phyloP scores from a whole-genome alignment of 176 grass and related monocot genomes.

The Thalia dealbata region DNA sequence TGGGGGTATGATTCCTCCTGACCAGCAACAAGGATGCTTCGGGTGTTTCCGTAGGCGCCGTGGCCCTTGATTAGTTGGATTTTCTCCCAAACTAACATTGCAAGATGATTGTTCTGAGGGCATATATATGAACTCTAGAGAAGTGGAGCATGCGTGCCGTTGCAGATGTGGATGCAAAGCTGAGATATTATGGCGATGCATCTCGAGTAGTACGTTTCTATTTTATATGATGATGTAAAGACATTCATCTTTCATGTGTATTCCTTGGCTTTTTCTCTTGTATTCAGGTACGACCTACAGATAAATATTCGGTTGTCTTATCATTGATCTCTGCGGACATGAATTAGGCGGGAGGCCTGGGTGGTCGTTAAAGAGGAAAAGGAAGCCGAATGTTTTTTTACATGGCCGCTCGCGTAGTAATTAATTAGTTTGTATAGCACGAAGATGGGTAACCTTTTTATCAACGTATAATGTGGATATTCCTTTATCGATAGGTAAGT shows the following conservation, averaged over 20 bases:
- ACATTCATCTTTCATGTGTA: background rate
- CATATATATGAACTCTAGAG: background rate
- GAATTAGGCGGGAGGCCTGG: too few relatives aligned
- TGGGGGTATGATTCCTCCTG: slow-evolving; percentile 77
- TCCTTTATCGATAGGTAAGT: too few relatives aligned
- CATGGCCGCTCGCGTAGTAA: too few relatives aligned
- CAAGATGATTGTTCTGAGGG: background rate
- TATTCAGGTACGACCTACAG: background rate
- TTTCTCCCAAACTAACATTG: background rate
- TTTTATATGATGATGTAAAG: slow-evolving; percentile 1
- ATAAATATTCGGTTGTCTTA: background rate
- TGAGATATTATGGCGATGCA: slow-evolving; percentile 11
- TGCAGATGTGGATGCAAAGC: background rate
- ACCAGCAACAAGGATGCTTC: slow-evolving; percentile 70
- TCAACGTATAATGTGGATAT: too few relatives aligned
- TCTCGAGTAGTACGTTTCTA: background rate
- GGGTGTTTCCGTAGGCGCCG: slow-evolving; percentile 54
- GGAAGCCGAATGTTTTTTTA: background rate
- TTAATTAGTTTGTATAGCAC: too few relatives aligned
- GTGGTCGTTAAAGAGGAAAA: background rate
- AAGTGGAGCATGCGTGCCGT: background rate
- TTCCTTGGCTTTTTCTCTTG: background rate
- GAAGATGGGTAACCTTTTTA: too few relatives aligned
- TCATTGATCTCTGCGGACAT: too few relatives aligned
- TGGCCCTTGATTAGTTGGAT: slow-evolving; percentile 42